Base-by-base conservation (phyloP, 495 filamentous ascomycete genomes). In the Aspergillus haitiensis region DNA sequence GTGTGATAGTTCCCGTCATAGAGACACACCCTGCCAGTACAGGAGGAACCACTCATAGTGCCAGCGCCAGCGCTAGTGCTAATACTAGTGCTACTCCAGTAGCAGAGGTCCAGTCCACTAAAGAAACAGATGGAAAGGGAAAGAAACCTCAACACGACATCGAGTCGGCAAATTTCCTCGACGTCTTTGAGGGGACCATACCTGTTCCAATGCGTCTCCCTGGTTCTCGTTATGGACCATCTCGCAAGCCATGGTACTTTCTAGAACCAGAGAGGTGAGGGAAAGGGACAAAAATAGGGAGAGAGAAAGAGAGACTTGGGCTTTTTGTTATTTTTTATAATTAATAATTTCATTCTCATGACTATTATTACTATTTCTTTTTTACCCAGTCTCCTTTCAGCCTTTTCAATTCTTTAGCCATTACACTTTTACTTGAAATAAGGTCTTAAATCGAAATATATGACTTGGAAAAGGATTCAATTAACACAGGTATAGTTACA, bases 201-300 rank as follows among this genome's bases (percentile, higher is more conserved):
- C 90, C 90, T 0, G 79, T 93, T 2, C 92, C 92, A 3, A 91
- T 95, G 82, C 66, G 79, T 54, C 64, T 81, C 36, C 90, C 91
- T 6, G 84, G 81, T 0, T 62, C 70, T 27, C 52, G 55, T 34
- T 85, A 87, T 58, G 75, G 66, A 1, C 46, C 63, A 7, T 69
- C 54, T 7, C 68, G 73, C 15, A 73, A 69, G 66, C 86, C 87
- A 13, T 90, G 87, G 86, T 88, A 82, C 62, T 80, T 66, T 34
- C 50, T 64, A 54, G 64, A 56, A 34, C 27, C n/a, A 11, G 44
- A 16, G 9, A 16, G n/a, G 6, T 47, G 44, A 47, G 21, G 3
- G 21, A 27, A 27, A 27, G 21, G 21, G 3, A 27, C 1, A 27
- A 1, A 27, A 27, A 3, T 1, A 27, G 21, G 3, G 21, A 27